These are phyloP conservation scores for Ceratocystis variospora DNA, from an alignment of 2,329 filamentous ascomycete genomes.

Conservation along the genomic window DNA sequence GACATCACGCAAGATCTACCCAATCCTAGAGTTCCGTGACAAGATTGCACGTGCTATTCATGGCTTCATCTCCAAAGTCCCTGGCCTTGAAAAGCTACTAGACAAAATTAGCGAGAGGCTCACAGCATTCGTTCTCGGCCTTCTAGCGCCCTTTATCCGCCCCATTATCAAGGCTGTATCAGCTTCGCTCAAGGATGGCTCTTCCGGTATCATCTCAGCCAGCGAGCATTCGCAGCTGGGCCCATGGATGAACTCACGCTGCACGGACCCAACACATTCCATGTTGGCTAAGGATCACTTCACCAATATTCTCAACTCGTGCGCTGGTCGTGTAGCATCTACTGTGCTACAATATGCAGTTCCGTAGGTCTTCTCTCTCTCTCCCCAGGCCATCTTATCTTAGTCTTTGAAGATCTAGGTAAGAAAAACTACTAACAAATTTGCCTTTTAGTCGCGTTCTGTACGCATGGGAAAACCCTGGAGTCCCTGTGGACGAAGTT, in stretches of 20 bases:
- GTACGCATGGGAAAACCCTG: constrained; percentile 83
- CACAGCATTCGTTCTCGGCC: constrained; percentile 78
- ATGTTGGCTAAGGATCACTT: constrained; percentile 79
- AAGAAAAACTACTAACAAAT: neutral
- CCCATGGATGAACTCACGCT: constrained; percentile 62
- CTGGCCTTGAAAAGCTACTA: constrained; percentile 75
- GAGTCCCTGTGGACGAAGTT: constrained; percentile 70
- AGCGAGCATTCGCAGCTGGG: constrained; percentile 64
- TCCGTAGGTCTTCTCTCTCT: constrained; percentile 41
- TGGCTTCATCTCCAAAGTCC: constrained; percentile 77
- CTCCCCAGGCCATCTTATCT: constrained; percentile 18
- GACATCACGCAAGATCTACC: constrained; percentile 72
- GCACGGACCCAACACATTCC: constrained; percentile 67
- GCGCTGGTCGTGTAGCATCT: constrained; percentile 58
- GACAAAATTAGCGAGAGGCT: constrained; percentile 90
- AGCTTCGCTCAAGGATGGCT: constrained; percentile 72
- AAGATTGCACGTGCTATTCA: constrained; percentile 82
- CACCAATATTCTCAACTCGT: constrained; percentile 63
- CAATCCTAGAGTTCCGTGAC: constrained; percentile 86
- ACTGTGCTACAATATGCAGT: constrained; percentile 75
- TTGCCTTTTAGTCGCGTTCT: constrained; percentile 44
- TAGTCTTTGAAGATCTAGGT: too few species aligned
- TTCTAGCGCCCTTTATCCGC: constrained; percentile 81
- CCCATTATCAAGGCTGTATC: constrained; percentile 84
- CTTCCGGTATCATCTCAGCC: constrained; percentile 52